A percentile compares a stretch with the other conserved stretches of the same genome.
These are phyloP conservation scores for Vararia minispora DNA, from an alignment of 768 basidiomycete species.

Conservation along the genomic window DNA sequence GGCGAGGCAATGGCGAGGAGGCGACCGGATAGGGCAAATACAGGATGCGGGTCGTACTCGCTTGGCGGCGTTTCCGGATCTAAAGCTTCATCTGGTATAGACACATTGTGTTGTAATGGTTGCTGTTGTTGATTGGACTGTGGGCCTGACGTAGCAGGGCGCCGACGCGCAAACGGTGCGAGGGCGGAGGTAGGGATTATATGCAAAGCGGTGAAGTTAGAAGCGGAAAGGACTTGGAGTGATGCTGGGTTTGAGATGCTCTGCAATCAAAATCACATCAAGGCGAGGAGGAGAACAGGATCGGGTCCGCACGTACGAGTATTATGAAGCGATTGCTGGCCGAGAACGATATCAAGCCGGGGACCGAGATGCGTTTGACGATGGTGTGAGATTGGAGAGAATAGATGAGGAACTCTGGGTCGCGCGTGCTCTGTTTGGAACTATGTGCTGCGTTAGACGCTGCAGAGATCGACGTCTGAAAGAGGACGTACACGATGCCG, in stretches of 20 bases:
- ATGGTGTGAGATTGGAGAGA: conserved; percentile 38
- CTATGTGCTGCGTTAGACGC: conserved; percentile 7
- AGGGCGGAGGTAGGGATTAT: conserved; percentile 37
- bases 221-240: conserved; percentile 46
- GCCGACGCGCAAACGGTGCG: conserved; percentile 31
- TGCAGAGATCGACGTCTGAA: conserved; percentile 1
- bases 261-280: conserved; percentile 28
- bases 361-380: conserved; percentile 35
- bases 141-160: conserved; percentile 11
- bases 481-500: conserved; percentile 23
- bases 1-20: conserved; percentile 50
- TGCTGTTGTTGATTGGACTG: conserved; percentile 20
- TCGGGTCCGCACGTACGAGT: conserved; percentile 35
- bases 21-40: conserved; percentile 50
- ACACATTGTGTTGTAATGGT: conserved; percentile 26
- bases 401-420: conserved; percentile 28
- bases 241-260: conserved; percentile 43
- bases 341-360: conserved; percentile 32
- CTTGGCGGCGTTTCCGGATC: background rate
- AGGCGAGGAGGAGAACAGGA: conserved; percentile 1
- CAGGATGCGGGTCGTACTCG: conserved; percentile 31
- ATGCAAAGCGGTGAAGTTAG: conserved; percentile 39
- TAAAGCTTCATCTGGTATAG: conserved; percentile 23
- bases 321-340: conserved; percentile 40
- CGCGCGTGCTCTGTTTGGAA: conserved; percentile 12